phyloP scores from a whole-genome alignment of 768 basidiomycete genomes.

The Phanerochaete sordida region DNA sequence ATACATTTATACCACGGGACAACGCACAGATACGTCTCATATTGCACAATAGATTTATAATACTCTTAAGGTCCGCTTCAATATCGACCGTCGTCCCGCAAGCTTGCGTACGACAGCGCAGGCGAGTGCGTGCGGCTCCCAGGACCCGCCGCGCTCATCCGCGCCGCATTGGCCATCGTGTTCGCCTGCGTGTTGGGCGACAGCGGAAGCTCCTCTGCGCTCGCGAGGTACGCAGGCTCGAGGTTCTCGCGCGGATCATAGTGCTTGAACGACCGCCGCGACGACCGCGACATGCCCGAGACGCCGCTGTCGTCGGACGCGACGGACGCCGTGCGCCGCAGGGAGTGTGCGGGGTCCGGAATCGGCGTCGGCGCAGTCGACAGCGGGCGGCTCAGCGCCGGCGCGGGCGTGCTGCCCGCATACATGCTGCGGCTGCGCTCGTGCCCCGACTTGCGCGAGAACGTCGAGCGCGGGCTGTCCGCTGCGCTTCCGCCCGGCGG shows the following conservation, averaged over 20 bases:
- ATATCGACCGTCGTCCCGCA: not conserved
- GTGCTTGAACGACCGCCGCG: slow-evolving; percentile 12
- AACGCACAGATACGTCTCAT: no score
- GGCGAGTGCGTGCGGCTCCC: slow-evolving; percentile 16
- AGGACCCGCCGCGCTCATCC: not conserved
- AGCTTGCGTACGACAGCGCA: slow-evolving; percentile 16
- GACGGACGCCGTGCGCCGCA: slow-evolving; percentile 21
- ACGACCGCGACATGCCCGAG: slow-evolving; percentile 17
- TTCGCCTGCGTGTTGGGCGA: slow-evolving; percentile 25
- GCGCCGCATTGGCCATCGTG: slow-evolving; percentile 21
- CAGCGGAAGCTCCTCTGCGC: slow-evolving; percentile 22
- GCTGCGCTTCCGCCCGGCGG: not conserved
- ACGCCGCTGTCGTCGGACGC: slow-evolving; percentile 18
- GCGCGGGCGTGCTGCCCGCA: slow-evolving; percentile 26
- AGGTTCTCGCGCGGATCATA: slow-evolving; percentile 22
- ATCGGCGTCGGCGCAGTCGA: slow-evolving; percentile 9
- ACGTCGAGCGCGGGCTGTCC: slow-evolving; percentile 15
- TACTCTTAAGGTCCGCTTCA: not conserved
- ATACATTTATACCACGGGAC: no score
- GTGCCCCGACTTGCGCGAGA: slow-evolving; percentile 21
- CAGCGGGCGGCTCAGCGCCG: slow-evolving; percentile 18
- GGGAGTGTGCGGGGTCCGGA: not conserved
- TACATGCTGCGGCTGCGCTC: slow-evolving; percentile 26
- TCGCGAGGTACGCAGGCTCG: slow-evolving; percentile 26
- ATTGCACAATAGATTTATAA: no score